Evolutionary conservation across 257 asterid species (phyloP).

Genomic region (Salvia splendens): DNA sequence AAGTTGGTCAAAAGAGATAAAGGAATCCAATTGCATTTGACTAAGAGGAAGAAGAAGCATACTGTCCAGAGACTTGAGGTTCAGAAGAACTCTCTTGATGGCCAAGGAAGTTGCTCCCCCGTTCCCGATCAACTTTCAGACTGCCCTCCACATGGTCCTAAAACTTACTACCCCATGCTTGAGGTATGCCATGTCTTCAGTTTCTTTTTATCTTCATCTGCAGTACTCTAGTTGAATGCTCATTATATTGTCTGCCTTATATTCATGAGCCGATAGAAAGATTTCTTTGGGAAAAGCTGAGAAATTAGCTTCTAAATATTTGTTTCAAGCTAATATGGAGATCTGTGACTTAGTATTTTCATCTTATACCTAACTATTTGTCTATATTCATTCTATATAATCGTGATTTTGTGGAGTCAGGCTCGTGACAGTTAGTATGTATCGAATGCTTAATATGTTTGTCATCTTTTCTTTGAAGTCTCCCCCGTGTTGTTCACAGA

Average conservation of each 20-base stretch:
- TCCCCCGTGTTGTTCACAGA: constrained; percentile 43
- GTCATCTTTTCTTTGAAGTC: background rate
- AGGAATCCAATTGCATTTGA: constrained; percentile 41
- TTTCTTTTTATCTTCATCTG: background rate
- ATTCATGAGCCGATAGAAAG: background rate
- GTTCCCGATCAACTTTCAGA: constrained; percentile 33
- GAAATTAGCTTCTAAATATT: constrained; percentile 6
- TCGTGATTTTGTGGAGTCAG: constrained; percentile 10
- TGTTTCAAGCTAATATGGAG: constrained; percentile 14
- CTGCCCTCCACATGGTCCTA: constrained; percentile 35
- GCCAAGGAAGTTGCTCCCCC: constrained; percentile 41
- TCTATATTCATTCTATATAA: background rate
- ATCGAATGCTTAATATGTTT: constrained; percentile 10
- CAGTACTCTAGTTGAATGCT: background rate
- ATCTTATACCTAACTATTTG: background rate
- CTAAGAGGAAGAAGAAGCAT: constrained; percentile 54
- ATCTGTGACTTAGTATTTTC: constrained; percentile 10
- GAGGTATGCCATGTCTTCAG: constrained; percentile 44
- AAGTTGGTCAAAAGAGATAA: constrained; percentile 44
- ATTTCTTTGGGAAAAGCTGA: background rate
- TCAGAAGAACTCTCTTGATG: constrained; percentile 41
- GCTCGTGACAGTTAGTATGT: background rate
- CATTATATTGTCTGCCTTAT: background rate
- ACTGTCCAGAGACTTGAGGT: constrained; percentile 50
- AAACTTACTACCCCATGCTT: constrained; percentile 30